Evolutionary conservation across 805 yeast genomes (phyloP), one percentile per base, ranked within the genome.

Genomic region (Nakazawaea molendinolei): DNA sequence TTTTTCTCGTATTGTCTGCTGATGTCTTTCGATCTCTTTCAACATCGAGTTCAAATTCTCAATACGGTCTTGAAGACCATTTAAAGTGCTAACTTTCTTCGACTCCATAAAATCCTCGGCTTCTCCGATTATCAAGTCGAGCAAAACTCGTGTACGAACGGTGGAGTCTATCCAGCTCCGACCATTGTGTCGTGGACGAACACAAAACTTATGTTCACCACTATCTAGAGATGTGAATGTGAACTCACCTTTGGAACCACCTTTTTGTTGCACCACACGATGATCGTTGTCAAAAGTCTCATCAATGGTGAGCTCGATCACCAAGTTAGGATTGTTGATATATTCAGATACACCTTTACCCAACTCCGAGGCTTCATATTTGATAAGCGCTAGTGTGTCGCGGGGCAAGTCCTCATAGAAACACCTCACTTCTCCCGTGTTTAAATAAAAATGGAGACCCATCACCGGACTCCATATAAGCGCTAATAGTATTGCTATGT

Each of bases 301-400:
- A 42, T 51, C 86, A 39, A 84, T 83, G 1, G 86, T 76, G 52
- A 82, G 71, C 48, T 72, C 77, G 36, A 86, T 63, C 34, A 67
- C 72, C 50, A 86, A 58, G 34, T 72, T 69, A n/a, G 67, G 60
- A 45, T 72, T 76, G 35, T 69, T 67, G 49, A 67, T 63, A 52
- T 68, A 77, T 14, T 27, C 30, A 27, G n/a, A 6, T 6, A 69
- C 57, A 23, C 61, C 56, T 14, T 68, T 67, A 46, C 72, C 68
- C 42, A 60, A 67, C 48, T 82, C 87, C 53, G 70, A 71, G 3
- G 85, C 83, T 46, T 81, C 81, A 46, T 84, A 76, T 50, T 70
- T 69, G 39, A 90, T 95, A 39, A 83, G 83, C 16, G 89, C 81
- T 40, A 90, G 69, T n/a, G 94, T 76, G 47, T 79, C 83, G 44